Conservation (phyloP, 23 red algal genomes). For the Cyanidiococcus yangmingshanensis region DNA sequence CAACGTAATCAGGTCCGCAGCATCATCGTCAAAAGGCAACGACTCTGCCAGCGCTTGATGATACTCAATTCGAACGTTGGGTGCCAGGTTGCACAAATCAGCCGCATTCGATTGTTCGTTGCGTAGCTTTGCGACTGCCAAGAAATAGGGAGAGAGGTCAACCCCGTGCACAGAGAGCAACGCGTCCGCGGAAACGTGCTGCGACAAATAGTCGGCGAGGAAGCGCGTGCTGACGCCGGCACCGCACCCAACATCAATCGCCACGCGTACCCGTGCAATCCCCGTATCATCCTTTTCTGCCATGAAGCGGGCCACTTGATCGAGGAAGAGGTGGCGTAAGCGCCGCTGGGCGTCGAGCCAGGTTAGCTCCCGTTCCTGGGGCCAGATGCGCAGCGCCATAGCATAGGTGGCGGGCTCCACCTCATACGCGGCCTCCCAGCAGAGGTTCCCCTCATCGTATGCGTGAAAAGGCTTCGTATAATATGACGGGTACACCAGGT, state of each 20-base stretch:
- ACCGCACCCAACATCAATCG: conserved; percentile 52
- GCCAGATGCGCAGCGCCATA: conserved; percentile 24
- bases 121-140: conserved; percentile 22
- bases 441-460: conserved; percentile 51
- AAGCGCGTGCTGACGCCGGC: conserved; percentile 33
- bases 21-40: conserved; percentile 1
- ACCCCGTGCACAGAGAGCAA: conserved; percentile 22
- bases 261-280: not conserved
- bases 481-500: conserved; percentile 31
- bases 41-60: conserved; percentile 38
- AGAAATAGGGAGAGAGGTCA: conserved; percentile 43
- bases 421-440: conserved; percentile 47
- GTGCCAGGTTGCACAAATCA: not conserved
- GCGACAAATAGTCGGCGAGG: conserved; percentile 1
- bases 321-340: conserved; percentile 4
- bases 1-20: conserved; percentile 30
- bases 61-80: conserved; percentile 23
- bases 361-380: conserved; percentile 5
- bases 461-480: conserved; percentile 46
- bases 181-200: not conserved
- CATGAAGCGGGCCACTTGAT: not conserved
- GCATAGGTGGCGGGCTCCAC: conserved; percentile 29
- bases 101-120: not conserved
- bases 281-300: not conserved
- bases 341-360: conserved; percentile 13